Base-by-base conservation (phyloP, 805 yeast genomes). In the Teunomyces cretensis region DNA sequence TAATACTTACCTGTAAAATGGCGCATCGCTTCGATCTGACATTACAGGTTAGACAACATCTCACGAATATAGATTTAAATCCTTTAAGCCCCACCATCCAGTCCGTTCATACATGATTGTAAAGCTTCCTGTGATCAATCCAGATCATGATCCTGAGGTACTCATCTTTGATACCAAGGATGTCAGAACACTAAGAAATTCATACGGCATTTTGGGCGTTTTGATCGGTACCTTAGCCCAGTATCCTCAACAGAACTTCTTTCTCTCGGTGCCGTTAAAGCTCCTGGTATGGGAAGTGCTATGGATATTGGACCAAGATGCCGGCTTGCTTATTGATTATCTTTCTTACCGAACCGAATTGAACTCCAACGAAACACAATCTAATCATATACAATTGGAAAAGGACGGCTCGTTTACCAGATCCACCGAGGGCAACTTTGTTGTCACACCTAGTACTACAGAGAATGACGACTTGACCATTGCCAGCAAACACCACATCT, bases 231-330 rank as follows among this genome's bases (percentile, higher is more conserved):
- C 97, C 0, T 67, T 94, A 26, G 87, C 97, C 0, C 75, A 81
- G 39, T 89, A 91, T n/a, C 94, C 97, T 2, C 99, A 94, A 61
- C 99, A 92, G 58, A 90, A 89, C 57, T 72, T 83, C n/a, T 86
- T 91, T 56, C 68, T 88, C 33, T 95, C 96, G 0, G 65, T 91
- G 2, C 99, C 99, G 0, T 63, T 94, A 41, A 80, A 81, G 55
- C 67, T 92, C 36, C 74, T 81, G 65, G 63, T 79, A 0, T 95
- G 88, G 62, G 98, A 92, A 56, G 80, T 83, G 0, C 49, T 80
- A 9, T 87, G 87, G 80, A 67, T 90, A 24, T 70, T 84, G 7
- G 65, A 68, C 4, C 55, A 66, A 5, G 67, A 68, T 0, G 55
- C 61, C 14, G 81, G 76, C 0, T 54, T 68, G 3, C 55, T 84